phyloP scores from a whole-genome alignment of 495 filamentous ascomycete genomes.

The Penicillium ochrochloron region DNA sequence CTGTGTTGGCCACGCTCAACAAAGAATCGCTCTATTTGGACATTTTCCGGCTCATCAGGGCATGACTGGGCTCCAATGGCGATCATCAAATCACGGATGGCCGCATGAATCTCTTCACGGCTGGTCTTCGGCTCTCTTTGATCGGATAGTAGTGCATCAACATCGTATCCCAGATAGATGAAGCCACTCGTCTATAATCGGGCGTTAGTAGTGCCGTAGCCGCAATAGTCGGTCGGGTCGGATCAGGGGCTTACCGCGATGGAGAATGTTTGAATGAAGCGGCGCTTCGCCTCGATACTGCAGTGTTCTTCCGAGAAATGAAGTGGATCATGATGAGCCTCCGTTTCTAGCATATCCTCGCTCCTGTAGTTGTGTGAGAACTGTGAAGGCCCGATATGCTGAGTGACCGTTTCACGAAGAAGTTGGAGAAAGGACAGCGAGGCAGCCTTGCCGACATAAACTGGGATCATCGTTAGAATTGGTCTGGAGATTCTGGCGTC shows the following conservation, averaged over 20 bases:
- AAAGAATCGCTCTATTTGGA: conserved; percentile 38
- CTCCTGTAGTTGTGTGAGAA: conserved; percentile 48
- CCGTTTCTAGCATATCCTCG: conserved; percentile 49
- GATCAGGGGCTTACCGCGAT: conserved; percentile 34
- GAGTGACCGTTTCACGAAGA: conserved; percentile 46
- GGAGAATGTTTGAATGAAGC: conserved; percentile 35
- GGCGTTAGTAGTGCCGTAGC: conserved; percentile 13
- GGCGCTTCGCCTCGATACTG: conserved; percentile 26
- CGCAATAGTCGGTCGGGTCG: conserved; percentile 11
- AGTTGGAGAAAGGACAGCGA: conserved; percentile 49
- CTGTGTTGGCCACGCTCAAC: conserved; percentile 45
- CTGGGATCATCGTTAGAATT: conserved; percentile 20
- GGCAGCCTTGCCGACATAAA: conserved; percentile 47
- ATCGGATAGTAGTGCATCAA: conserved; percentile 16
- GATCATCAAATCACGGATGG: conserved; percentile 44
- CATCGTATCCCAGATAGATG: conserved; percentile 28
- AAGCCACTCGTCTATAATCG: conserved; percentile 40
- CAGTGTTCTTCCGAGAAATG: conserved; percentile 32
- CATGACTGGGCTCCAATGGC: conserved; percentile 50
- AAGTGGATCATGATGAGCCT: conserved; percentile 37
- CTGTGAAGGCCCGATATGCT: conserved; percentile 48
- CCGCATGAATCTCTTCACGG: conserved; percentile 32
- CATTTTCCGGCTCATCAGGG: conserved; percentile 25
- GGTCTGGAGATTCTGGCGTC: background rate
- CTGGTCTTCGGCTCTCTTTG: conserved; percentile 22